phyloP scores from a whole-genome alignment of 23 red algal species.

The Gracilaria domingensis region DNA sequence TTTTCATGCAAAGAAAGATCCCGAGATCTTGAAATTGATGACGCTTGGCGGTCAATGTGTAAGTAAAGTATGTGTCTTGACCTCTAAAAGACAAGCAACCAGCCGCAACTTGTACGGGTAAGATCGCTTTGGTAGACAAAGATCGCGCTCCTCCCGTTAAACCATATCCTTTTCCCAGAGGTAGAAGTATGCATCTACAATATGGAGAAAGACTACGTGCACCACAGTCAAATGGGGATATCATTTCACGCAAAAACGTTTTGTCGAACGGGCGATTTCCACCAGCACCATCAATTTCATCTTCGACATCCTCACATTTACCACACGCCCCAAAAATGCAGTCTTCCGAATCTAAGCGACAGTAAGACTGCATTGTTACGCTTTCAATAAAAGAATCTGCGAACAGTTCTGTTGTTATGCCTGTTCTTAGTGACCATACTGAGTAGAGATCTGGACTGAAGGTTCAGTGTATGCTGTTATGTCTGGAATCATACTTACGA shows the following conservation, averaged over 20 bases:
- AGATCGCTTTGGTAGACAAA: background rate
- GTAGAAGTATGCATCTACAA: slow-evolving; percentile 24
- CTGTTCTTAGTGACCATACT: slow-evolving; percentile 3
- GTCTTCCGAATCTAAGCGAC: slow-evolving; percentile 15
- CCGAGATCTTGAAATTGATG: slow-evolving; percentile 20
- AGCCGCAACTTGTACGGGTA: background rate
- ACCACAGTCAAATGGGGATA: slow-evolving; percentile 18
- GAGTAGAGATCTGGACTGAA: slow-evolving; percentile 41
- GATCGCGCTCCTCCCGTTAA: background rate
- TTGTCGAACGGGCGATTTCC: slow-evolving; percentile 41
- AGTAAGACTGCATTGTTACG: background rate
- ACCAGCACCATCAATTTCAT: slow-evolving; percentile 26
- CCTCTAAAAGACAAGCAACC: background rate
- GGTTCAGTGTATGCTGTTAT: background rate
- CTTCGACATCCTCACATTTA: slow-evolving; percentile 32
- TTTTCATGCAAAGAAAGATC: slow-evolving; percentile 19
- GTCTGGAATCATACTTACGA: no score
- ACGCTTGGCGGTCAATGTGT: background rate
- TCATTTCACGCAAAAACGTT: background rate
- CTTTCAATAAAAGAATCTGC: slow-evolving; percentile 46
- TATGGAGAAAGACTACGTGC: slow-evolving; percentile 26
- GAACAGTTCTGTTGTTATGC: slow-evolving; percentile 23
- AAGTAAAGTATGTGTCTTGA: slow-evolving; percentile 2
- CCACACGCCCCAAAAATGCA: slow-evolving; percentile 17
- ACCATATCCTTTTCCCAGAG: background rate